phyloP scores from a whole-genome alignment of 1,139 yeast genomes.

The Saccharomyces hybrid region DNA sequence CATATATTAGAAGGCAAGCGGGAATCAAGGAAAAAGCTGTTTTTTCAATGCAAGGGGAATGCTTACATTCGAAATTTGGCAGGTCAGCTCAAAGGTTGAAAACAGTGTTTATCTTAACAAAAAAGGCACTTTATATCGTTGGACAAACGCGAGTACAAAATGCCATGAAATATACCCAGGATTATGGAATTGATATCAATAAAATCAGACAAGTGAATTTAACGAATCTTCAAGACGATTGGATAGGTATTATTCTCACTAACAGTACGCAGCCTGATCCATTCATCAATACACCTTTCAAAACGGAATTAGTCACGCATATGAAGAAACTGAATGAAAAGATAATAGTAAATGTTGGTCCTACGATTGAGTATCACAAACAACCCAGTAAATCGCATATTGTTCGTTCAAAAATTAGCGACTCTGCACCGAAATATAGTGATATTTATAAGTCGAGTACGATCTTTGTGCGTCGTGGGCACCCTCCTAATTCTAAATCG shows the following conservation, averaged over 20 bases:
- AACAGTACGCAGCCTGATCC: conserved; percentile 65
- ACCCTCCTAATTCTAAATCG: conserved; percentile 62
- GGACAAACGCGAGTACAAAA: conserved; percentile 68
- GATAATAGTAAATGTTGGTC: conserved; percentile 58
- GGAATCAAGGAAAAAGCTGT: conserved; percentile 65
- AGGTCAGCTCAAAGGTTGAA: conserved; percentile 78
- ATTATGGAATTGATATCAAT: conserved; percentile 53
- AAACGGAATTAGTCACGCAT: conserved; percentile 81
- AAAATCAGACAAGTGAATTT: conserved; percentile 59
- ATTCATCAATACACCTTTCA: conserved; percentile 70
- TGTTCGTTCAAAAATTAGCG: conserved; percentile 59
- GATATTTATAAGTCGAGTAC: conserved; percentile 86
- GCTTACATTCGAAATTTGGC: conserved; percentile 79
- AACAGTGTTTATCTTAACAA: conserved; percentile 65
- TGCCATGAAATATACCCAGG: conserved; percentile 59
- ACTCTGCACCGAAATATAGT: conserved; percentile 51
- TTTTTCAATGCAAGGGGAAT: conserved; percentile 78
- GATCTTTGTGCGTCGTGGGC: conserved; percentile 73
- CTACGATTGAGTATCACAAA: conserved; percentile 75
- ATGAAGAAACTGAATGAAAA: conserved; percentile 56
- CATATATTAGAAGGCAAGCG: conserved; percentile 56
- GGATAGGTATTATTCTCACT: conserved; percentile 71
- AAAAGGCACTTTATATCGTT: conserved; percentile 53
- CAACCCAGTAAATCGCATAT: conserved; percentile 78
- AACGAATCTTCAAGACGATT: conserved; percentile 79